Conservation (phyloP, 441 rosid species). For the Adansonia grandidieri region DNA sequence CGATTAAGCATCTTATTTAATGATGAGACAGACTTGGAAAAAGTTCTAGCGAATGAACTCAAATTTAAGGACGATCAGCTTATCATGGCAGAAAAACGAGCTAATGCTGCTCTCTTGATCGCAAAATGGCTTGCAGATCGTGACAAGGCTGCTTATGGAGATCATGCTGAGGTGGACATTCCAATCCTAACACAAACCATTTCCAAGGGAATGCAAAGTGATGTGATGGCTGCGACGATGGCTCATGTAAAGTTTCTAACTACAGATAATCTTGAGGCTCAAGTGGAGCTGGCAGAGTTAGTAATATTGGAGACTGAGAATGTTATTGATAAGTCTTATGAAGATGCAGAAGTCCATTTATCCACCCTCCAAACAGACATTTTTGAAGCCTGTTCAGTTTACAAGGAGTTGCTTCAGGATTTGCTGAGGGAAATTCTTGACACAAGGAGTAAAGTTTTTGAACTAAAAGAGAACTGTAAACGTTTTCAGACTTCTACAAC, state of each 20-base stretch:
- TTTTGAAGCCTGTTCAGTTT: constrained; percentile 36
- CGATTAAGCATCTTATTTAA: constrained; percentile 41
- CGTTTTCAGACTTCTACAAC: constrained; percentile 22
- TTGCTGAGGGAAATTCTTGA: constrained; percentile 43
- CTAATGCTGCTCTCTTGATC: constrained; percentile 53
- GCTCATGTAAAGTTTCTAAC: constrained; percentile 26
- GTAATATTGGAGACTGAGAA: constrained; percentile 39
- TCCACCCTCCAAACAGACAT: constrained; percentile 35
- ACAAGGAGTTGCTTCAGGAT: constrained; percentile 36
- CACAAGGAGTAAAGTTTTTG: constrained; percentile 33
- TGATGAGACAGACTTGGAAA: constrained; percentile 50
- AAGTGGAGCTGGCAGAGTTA: constrained; percentile 38
- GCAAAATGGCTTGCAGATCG: constrained; percentile 61
- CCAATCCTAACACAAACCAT: constrained; percentile 19
- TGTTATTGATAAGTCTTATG: constrained; percentile 36
- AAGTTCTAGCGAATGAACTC: constrained; percentile 45
- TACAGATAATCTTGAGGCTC: constrained; percentile 38
- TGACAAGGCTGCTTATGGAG: constrained; percentile 31
- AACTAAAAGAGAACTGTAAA: constrained; percentile 36
- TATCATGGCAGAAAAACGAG: constrained; percentile 54
- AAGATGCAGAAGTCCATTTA: constrained; percentile 38
- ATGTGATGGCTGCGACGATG: constrained; percentile 27
- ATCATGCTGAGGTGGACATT: constrained; percentile 32
- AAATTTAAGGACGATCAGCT: constrained; percentile 44
- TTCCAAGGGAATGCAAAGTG: constrained; percentile 22